Evolutionary conservation across 768 basidiomycete species (phyloP), one percentile per base, ranked within the genome.

Genomic region (Russula olivacea): DNA sequence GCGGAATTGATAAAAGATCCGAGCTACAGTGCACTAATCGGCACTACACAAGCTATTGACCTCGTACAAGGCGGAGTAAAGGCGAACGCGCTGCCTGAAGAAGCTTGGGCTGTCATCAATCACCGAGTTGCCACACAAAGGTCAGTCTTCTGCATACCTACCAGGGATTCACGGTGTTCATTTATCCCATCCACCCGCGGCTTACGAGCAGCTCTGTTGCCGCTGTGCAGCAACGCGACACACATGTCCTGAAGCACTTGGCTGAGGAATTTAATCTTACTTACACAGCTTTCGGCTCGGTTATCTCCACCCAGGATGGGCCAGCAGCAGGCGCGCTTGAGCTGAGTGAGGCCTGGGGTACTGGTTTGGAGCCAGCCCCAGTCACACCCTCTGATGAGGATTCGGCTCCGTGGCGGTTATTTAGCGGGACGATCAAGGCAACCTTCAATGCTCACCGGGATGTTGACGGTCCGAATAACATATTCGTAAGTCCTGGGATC

Each of bases 81-180:
- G 72, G 71, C 75, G 48, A 80, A 82, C 61, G 78, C 79, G 1
- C 72, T 82, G 12, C 79, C 80, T 0, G 81, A 82, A 64, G 71
- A 70, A 36, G 75, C 69, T 17, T 75, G 69, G 61, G 76, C 75
- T 7, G 59, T 78, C 1, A 23, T 60, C n/a, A 60, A 60, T 45
- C 59, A 60, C 34, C 71, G 74, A 10, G 68, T 78, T 58, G 74
- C 70, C 40, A 73, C 72, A 11, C 71, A 76, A 59, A 76, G 68
- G 71, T 69, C 50, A 2, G 61, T 38, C 41, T 23, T 32, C 17
- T 32, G 41, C 2, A 25, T 59, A 17, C 38, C 14, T 8, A 12
- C 23, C 2, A 40, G 5, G n/a, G 6, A 7, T 21, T 32, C 25
- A 2, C 36, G 1, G 40, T 55, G 34, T 15, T 53, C 21, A 36